Percentiles rank a stretch among this genome's conserved stretches.
These are phyloP conservation scores for Puya raimondii DNA, from an alignment of 176 grass and related monocot genomes.

Conservation along the genomic window DNA sequence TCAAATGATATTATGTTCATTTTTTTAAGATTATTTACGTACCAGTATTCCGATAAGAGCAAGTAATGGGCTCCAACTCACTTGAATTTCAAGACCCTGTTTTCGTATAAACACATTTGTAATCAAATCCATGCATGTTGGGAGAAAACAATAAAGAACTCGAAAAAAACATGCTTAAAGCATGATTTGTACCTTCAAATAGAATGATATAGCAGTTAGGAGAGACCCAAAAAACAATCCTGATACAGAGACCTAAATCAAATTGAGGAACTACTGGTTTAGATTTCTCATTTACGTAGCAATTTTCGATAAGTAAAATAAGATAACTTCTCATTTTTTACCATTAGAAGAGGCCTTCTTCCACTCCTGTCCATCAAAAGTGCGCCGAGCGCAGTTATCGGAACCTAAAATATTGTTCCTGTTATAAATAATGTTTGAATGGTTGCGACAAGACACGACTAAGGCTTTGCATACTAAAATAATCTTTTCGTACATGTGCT, in stretches of 20 bases:
- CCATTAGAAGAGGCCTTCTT: conserved; percentile 45
- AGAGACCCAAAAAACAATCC: conserved; percentile 31
- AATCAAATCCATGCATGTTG: neutral
- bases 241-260: conserved; percentile 33
- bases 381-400: conserved; percentile 35
- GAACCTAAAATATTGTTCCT: conserved; percentile 14
- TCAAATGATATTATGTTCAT: no score
- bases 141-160: neutral
- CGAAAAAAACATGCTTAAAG: neutral
- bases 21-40: neutral
- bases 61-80: conserved; percentile 21
- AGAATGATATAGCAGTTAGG: conserved; percentile 44
- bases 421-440: neutral
- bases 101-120: neutral
- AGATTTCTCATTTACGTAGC: neutral
- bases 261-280: neutral
- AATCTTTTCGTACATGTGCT: no score
- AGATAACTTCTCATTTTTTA: neutral
- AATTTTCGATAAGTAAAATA: neutral
- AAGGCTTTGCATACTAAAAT: no score
- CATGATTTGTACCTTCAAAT: conserved; percentile 28
- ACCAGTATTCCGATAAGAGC: conserved; percentile 49
- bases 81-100: conserved; percentile 30
- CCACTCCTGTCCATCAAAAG: conserved; percentile 49
- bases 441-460: neutral